phyloP scores from a whole-genome alignment of 2,329 filamentous ascomycete species.

The Phialocephala sp. region DNA sequence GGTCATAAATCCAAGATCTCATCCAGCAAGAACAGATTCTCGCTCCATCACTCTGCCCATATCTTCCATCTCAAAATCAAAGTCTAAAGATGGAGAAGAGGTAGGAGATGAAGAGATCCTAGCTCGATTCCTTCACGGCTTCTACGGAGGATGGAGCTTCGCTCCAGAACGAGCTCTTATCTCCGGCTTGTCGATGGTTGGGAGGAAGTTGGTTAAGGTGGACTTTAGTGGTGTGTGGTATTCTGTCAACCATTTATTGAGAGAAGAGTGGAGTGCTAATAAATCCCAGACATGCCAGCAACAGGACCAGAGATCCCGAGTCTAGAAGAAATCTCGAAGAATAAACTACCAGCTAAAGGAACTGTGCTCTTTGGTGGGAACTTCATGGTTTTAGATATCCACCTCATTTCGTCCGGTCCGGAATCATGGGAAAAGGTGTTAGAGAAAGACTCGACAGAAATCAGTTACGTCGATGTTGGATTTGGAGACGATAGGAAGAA shows the following conservation, averaged over 20 bases:
- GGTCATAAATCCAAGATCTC: conserved; percentile 21
- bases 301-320: neutral
- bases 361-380: conserved; percentile 24
- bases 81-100: neutral
- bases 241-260: neutral
- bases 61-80: conserved; percentile 6
- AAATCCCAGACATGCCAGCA: neutral
- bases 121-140: conserved; percentile 28
- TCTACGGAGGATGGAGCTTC: conserved; percentile 32
- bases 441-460: neutral
- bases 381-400: conserved; percentile 29
- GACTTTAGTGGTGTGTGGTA: conserved; percentile 20
- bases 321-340: conserved; percentile 3
- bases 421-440: too few species aligned
- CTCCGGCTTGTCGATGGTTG: conserved; percentile 2
- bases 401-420: neutral
- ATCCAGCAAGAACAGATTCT: conserved; percentile 10
- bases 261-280: neutral
- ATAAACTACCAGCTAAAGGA: conserved; percentile 16
- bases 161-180: conserved; percentile 23
- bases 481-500: conserved; percentile 26
- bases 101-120: conserved; percentile 29
- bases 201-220: conserved; percentile 19
- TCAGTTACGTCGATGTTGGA: conserved; percentile 29
- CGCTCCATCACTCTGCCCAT: conserved; percentile 15